Conservation (phyloP, 2,329 filamentous ascomycete genomes). For the Aurifilum marmelostoma region DNA sequence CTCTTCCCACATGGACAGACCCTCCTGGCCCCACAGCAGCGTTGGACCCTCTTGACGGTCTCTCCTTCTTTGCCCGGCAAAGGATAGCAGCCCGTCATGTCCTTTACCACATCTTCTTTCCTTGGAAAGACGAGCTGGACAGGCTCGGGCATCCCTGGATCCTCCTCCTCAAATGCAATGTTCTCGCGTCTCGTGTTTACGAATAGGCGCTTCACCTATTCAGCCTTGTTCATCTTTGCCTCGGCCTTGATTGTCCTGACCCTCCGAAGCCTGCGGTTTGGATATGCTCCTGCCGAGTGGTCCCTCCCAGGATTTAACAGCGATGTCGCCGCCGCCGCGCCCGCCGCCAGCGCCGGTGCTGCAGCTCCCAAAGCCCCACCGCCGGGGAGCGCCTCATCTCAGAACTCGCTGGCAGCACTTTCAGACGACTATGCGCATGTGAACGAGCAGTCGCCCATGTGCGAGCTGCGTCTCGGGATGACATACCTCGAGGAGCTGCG, state of each 20-base stretch:
- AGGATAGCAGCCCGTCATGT: not conserved
- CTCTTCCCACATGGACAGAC: not conserved
- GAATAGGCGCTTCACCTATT: conserved; percentile 3
- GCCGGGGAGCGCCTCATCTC: not conserved
- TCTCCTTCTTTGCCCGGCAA: not conserved
- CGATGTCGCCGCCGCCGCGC: not conserved
- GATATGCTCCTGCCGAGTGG: not conserved
- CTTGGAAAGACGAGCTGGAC: not conserved
- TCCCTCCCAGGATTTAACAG: not conserved
- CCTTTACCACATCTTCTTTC: conserved; percentile 4
- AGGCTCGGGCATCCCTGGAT: not conserved
- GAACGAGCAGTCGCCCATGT: conserved; percentile 1
- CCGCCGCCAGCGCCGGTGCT: too few relatives aligned
- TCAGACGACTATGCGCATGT: conserved; percentile 5
- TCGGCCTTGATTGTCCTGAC: not conserved
- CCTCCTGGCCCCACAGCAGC: too few relatives aligned
- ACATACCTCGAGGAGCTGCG: conserved; percentile 11
- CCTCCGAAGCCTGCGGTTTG: not conserved
- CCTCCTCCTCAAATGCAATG: not conserved
- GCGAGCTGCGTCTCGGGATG: conserved; percentile 2
- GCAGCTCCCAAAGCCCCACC: not conserved
- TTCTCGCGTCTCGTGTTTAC: not conserved
- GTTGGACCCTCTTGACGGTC: not conserved
- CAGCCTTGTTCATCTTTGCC: not conserved
- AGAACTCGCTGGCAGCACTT: not conserved